A percentile compares a stretch with the other conserved stretches of the same genome.
Evolutionary conservation across 169 alveolate genomes (phyloP).

Genomic region (Babesia divergens): DNA sequence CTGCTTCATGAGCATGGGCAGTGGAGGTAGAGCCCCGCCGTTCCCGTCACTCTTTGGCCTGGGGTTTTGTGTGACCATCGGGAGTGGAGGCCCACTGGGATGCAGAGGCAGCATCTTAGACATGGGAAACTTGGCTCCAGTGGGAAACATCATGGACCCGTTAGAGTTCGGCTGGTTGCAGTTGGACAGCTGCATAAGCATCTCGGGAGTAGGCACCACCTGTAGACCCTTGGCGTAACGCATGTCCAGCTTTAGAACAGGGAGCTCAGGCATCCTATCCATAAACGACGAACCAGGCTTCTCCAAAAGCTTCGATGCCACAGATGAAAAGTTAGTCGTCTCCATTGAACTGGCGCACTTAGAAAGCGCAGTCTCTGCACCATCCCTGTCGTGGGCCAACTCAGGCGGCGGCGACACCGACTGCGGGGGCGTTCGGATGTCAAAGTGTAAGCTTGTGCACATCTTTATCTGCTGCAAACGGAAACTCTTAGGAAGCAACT

Average conservation of each 20-base stretch:
- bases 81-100: background rate
- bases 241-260: conserved; percentile 12
- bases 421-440: conserved; percentile 63
- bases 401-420: conserved; percentile 47
- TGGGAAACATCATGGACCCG: conserved; percentile 13
- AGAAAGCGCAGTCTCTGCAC: conserved; percentile 6
- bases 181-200: conserved; percentile 1
- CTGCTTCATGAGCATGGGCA: conserved; percentile 1
- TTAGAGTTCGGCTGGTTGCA: background rate
- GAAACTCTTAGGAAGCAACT: conserved; percentile 37
- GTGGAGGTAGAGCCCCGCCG: background rate
- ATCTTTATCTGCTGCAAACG: conserved; percentile 40
- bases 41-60: background rate
- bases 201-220: conserved; percentile 2
- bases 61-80: background rate
- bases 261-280: conserved; percentile 8
- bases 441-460: conserved; percentile 42
- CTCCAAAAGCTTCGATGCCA: conserved; percentile 11
- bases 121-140: conserved; percentile 23
- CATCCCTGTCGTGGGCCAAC: background rate
- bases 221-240: conserved; percentile 13
- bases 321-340: background rate
- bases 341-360: conserved; percentile 18
- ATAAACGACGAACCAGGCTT: background rate
- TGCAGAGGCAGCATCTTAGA: background rate